Evolutionary conservation across 2,329 filamentous ascomycete genomes (phyloP), one percentile per base, ranked within the genome.

Genomic region (Paecilomyces dactylethromorphus): DNA sequence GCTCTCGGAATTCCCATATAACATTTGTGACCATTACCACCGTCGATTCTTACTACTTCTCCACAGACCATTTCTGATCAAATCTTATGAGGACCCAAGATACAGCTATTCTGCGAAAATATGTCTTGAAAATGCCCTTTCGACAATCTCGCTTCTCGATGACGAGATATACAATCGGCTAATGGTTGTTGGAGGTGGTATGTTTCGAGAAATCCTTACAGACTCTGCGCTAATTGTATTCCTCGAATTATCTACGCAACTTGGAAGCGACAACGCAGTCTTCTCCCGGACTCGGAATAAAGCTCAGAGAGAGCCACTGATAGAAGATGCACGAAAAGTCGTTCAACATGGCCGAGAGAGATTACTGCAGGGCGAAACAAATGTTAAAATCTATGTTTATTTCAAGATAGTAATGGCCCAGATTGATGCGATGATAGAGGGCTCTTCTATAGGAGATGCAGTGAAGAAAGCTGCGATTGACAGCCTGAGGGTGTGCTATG

Each of bases 31-130:
- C 22, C 29, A 62, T 13, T 50, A 60, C n/a, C 56, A 55, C 15
- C 55, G 56, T 12, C 60, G 62, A 13, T 64, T 64, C 26, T 21
- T 64, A 10, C 51, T 60, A 6, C 26, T 50, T 21, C 58, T 64
- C n/a, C 60, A 62, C 18, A 33, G 57, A 12, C 61, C 61, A 3
- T 62, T 62, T 45, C 54, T 54, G 21, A 52, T 56, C 29, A 59
- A 57, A 24, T 50, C 59, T 12, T 55, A 55, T 13, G 52, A 24
- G 7, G 26, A 61, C 21, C 59, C 57, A n/a, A 57, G 39, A 26
- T 57, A 57, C 22, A 59, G 59, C 24, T 59, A 55, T 49, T 59
- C 59, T 26, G 57, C 57, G 10, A 59, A 61, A 56, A 56, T 55
- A 15, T 52, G 57, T 22, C 24, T 59, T 11, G 59, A 61, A 31